Evolutionary conservation across 306 rosid genomes (phyloP), one percentile per base, ranked within the genome.

Genomic region (Sphenostylis stenocarpa): DNA sequence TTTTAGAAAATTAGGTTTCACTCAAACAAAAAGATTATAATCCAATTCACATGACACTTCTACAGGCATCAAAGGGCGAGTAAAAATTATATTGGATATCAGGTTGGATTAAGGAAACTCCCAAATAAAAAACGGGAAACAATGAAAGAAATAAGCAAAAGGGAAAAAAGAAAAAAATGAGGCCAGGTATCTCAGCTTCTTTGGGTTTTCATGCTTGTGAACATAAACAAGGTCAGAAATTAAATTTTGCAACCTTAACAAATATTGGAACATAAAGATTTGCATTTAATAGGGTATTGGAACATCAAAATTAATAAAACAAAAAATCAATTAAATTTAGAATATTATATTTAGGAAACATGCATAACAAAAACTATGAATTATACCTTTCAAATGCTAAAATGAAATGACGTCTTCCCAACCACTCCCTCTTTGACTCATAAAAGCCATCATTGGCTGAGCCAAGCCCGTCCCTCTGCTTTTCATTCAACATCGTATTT

Each of bases 371-470:
- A 60, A 67, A 70, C 47, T 19, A 34, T 17, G 39, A 60, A 58
- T 5, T 21, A 63, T 87, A 92, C 99, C 99, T 89, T 83, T 95
- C 97, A 86, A 90, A 92, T 12, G 97, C 96, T 80, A 95, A 87
- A 81, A 88, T 87, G 89, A 91, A 85, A 80, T 95, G 99, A 39
- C 92, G 92, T 81, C 87, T 90, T 55, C 99, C 97, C 84, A 92
- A 69, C 99, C 99, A 95, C 73, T 95, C 97, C 90, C 97, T 84
- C 83, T 75, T 95, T 70, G 99, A 95, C 81, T 95, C 99, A 73
- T 95, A 95, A 85, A 95, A 95, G 61, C 97, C 97, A 85, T 95
- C 98, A 85, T 88, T 82, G 80, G 90, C 63, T 70, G 94, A 95
- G 73, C 90, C 87, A 73, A 83, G 94, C 68, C 96, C 90, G 71